Evolutionary conservation across 768 basidiomycete species (phyloP).

Genomic region (Daedalea quercina): DNA sequence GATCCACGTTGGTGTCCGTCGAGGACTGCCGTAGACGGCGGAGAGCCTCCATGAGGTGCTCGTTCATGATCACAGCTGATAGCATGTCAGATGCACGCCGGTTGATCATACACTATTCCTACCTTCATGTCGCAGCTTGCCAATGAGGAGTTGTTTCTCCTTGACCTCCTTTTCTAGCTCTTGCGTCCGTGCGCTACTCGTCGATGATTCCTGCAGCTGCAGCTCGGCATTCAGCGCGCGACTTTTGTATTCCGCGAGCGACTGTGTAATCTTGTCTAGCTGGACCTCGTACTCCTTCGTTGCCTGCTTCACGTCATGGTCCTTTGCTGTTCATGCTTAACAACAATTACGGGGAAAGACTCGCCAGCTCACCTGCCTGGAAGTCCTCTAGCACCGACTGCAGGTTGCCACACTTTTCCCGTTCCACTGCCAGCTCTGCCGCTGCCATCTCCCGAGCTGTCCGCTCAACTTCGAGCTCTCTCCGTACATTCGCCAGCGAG

Average conservation of each 20-base stretch:
- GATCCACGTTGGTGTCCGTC: slow-evolving; percentile 83
- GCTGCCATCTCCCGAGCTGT: slow-evolving; percentile 50
- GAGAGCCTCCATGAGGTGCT: slow-evolving; percentile 96
- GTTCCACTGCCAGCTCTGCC: slow-evolving; percentile 56
- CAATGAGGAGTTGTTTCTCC: slow-evolving; percentile 93
- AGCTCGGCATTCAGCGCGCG: slow-evolving; percentile 87
- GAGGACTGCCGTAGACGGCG: slow-evolving; percentile 84
- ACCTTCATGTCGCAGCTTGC: slow-evolving; percentile 95
- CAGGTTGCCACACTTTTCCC: slow-evolving; percentile 73
- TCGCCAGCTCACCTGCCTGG: slow-evolving; percentile 57
- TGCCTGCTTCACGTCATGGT: slow-evolving; percentile 82
- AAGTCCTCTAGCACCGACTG: slow-evolving; percentile 95
- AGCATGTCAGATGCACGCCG: slow-evolving; percentile 5
- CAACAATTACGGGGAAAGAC: not conserved
- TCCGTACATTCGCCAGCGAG: slow-evolving; percentile 44
- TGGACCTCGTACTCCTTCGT: slow-evolving; percentile 78
- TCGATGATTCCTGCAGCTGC: slow-evolving; percentile 65
- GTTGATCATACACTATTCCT: slow-evolving; percentile 10
- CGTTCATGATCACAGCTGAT: slow-evolving; percentile 91
- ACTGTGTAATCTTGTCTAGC: slow-evolving; percentile 59
- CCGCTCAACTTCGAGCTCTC: slow-evolving; percentile 63
- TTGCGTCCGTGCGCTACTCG: slow-evolving; percentile 57
- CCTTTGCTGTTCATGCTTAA: slow-evolving; percentile 56
- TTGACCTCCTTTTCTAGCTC: slow-evolving; percentile 87
- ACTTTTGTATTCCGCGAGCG: slow-evolving; percentile 85